Conservation (phyloP, 495 filamentous ascomycete genomes). For the Talaromyces adpressus region DNA sequence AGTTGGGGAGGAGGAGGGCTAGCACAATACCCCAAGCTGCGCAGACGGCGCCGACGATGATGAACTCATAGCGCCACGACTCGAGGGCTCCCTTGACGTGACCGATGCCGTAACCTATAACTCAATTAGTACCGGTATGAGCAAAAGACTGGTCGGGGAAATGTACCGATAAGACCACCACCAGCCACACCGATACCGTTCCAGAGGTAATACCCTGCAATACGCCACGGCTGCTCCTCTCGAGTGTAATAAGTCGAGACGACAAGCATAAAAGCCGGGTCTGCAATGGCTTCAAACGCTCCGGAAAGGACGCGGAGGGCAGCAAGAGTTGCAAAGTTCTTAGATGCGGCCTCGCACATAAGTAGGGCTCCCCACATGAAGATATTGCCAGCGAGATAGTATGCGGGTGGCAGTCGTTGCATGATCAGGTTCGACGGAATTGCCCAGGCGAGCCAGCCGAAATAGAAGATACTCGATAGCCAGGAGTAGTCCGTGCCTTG, state of each 20-base stretch:
- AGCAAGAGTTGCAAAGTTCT: constrained; percentile 23
- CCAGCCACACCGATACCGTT: constrained; percentile 45
- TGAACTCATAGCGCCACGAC: constrained; percentile 29
- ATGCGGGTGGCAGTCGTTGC: constrained; percentile 20
- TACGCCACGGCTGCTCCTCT: constrained; percentile 14
- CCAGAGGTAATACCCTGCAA: constrained; percentile 9
- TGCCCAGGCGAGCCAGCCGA: constrained; percentile 40
- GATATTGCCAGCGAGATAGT: constrained; percentile 20
- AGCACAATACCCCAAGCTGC: constrained; percentile 30
- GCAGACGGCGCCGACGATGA: constrained; percentile 26
- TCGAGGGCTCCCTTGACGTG: constrained; percentile 23
- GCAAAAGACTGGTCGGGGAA: neutral
- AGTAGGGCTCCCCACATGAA: constrained; percentile 25
- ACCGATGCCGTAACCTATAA: constrained; percentile 37
- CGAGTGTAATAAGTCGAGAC: constrained; percentile 12
- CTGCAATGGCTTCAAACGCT: constrained; percentile 23
- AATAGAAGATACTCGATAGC: constrained; percentile 44
- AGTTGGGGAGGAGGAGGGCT: constrained; percentile 41
- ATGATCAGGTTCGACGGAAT: constrained; percentile 20
- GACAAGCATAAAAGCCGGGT: constrained; percentile 23
- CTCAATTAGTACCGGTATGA: neutral
- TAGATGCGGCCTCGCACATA: constrained; percentile 23
- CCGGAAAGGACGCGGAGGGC: constrained; percentile 26
- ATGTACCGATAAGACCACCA: constrained; percentile 21
- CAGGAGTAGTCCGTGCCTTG: constrained; percentile 42